Base-by-base conservation (phyloP, 352 stramenopile species). In the Phytopythium mirpurense region DNA sequence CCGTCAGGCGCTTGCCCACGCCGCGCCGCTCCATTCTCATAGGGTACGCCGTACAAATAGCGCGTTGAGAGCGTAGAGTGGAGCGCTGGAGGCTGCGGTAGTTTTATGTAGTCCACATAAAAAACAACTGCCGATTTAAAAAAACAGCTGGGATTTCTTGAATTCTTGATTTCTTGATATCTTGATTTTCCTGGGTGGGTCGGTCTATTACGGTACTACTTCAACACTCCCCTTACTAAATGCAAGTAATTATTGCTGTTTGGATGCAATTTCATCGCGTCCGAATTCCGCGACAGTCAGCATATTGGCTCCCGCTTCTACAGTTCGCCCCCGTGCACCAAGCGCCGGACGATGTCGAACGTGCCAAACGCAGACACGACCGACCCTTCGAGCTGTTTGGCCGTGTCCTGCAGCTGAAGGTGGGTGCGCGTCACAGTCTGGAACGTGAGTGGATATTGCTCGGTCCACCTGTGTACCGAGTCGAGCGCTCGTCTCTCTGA, bases 361-460 rank as follows among this genome's bases (percentile, higher is more conserved):
- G 71, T 70, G 11, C 74, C 70, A 3, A 86, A 35, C 6, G 71
- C 74, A 16, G 56, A 64, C 18, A 71, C 74, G 0, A 71, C 64
- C 5, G 68, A 71, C 40, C 83, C 62, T 51, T 86, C 71, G 0
- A 86, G 61, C 41, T 80, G 67, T 29, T 59, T 65, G 26, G 54
- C 44, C 11, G 74, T 71, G 2, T 16, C 14, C 18, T 74, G 56
- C 2, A 86, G 67, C 47, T 86, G 53, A 71, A 86, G 69, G 54
- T 81, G 60, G 0, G 60, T 47, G 65, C 79, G 49, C 7, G 27
- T 38, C 21, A 72, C 61, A 38, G 65, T 72, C 48, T 86, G 74
- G 57, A 73, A 53, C 12, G 74, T 83, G 51, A 86, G 55, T 41
- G 52, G 67, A n/a, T n/a, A 38, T 72, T 74, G 59, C 81, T 83